phyloP scores from a whole-genome alignment of 345 rosid genomes.

The Euphorbia peplus region DNA sequence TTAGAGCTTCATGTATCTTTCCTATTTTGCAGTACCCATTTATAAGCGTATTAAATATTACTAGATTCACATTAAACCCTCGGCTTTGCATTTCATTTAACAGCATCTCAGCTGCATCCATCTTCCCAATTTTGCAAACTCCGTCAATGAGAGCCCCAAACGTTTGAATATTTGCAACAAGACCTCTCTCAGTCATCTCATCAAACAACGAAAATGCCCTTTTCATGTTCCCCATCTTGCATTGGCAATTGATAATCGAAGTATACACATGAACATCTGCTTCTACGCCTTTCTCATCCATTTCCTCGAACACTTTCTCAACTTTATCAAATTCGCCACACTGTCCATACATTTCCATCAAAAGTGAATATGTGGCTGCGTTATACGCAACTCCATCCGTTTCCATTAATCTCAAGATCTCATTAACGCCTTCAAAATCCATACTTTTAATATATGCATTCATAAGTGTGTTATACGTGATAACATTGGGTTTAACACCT shows the following conservation, averaged over 20 bases:
- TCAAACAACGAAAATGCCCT: slow-evolving; percentile 71
- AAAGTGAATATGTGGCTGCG: slow-evolving; percentile 57
- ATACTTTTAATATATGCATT: slow-evolving; percentile 50
- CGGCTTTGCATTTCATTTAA: slow-evolving; percentile 66
- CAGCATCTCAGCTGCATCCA: slow-evolving; percentile 71
- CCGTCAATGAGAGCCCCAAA: slow-evolving; percentile 75
- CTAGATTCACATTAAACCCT: slow-evolving; percentile 47
- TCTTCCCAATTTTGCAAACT: slow-evolving; percentile 68
- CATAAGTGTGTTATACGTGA: slow-evolving; percentile 67
- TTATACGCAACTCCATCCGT: slow-evolving; percentile 44
- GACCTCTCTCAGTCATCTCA: slow-evolving; percentile 59
- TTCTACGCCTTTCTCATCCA: slow-evolving; percentile 57
- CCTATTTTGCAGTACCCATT: slow-evolving; percentile 66
- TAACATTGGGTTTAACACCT: slow-evolving; percentile 61
- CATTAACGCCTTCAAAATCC: slow-evolving; percentile 45
- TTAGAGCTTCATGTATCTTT: slow-evolving; percentile 66
- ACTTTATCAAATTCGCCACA: slow-evolving; percentile 45
- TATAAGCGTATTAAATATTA: slow-evolving; percentile 63
- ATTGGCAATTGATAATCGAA: slow-evolving; percentile 51
- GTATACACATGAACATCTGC: slow-evolving; percentile 57
- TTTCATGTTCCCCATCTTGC: slow-evolving; percentile 53
- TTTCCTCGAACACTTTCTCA: slow-evolving; percentile 68
- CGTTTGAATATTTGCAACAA: slow-evolving; percentile 55
- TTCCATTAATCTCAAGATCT: slow-evolving; percentile 63
- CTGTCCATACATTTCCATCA: slow-evolving; percentile 42